Evolutionary conservation across 129 eudicot species (phyloP).

Genomic region (Ambrosia artemisiifolia): DNA sequence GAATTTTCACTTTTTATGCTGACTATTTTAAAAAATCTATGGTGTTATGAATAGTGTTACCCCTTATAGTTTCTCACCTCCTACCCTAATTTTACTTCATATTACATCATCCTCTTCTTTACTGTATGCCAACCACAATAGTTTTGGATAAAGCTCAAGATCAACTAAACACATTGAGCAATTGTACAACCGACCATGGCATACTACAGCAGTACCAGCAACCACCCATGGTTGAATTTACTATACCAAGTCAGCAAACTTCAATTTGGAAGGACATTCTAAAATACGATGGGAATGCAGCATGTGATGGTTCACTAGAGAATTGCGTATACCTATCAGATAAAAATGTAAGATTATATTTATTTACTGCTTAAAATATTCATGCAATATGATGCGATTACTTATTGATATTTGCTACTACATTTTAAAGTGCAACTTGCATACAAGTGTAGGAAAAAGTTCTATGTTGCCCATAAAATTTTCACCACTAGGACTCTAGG

Average conservation of each 20-base stretch:
- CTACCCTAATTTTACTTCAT: not conserved
- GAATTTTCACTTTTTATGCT: not conserved
- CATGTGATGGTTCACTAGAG: slow-evolving; percentile 29
- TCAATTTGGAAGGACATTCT: slow-evolving; percentile 56
- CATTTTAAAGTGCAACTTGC: not conserved
- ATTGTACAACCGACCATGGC: slow-evolving; percentile 40
- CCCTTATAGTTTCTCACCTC: not conserved
- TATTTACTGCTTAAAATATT: not conserved
- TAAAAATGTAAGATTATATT: slow-evolving; percentile 41
- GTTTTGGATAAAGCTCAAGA: slow-evolving; percentile 19
- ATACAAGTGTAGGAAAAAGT: not conserved
- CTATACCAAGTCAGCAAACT: slow-evolving; percentile 28
- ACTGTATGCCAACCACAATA: slow-evolving; percentile 5
- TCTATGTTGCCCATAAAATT: not conserved
- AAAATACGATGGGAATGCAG: slow-evolving; percentile 27
- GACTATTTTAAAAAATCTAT: not conserved
- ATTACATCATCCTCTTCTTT: slow-evolving; percentile 8
- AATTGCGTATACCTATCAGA: slow-evolving; percentile 24
- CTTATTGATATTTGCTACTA: slow-evolving; percentile 1
- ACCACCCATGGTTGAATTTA: slow-evolving; percentile 15
- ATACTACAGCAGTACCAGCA: slow-evolving; percentile 31
- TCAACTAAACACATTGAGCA: slow-evolving; percentile 15
- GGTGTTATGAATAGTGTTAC: not conserved
- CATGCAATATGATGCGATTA: slow-evolving; percentile 10
- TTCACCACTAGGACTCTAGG: not conserved